phyloP scores from a whole-genome alignment of 192 early-diverging fungal species.

The Entomortierella lignicola region DNA sequence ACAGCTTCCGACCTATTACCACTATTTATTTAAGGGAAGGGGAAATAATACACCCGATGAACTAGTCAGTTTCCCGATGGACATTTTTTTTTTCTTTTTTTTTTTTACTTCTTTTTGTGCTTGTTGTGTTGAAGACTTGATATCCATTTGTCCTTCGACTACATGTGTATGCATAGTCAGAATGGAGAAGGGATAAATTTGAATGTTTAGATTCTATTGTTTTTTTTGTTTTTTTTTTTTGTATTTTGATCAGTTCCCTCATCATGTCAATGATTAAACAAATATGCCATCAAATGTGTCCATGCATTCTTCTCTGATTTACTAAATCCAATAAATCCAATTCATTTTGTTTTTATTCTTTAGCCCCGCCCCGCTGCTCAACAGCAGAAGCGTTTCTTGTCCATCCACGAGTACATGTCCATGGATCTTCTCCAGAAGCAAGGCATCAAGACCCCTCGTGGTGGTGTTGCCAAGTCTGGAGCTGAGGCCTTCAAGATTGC shows the following conservation, averaged over 20 bases:
- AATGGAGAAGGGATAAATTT: too few relatives aligned
- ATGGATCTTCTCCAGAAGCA: constrained; percentile 93
- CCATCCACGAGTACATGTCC: constrained; percentile 98
- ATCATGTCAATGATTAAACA: too few relatives aligned
- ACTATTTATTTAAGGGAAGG: not conserved
- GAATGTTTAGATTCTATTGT: not conserved
- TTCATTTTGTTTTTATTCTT: not conserved
- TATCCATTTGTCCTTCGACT: too few relatives aligned
- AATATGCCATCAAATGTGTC: too few relatives aligned
- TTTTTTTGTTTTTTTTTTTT: not conserved
- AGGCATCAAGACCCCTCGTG: constrained; percentile 93
- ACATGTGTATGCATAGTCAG: too few relatives aligned
- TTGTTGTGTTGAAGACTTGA: too few relatives aligned
- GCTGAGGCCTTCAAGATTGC: constrained; percentile 91
- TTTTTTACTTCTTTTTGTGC: not conserved
- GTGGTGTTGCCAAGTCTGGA: constrained; percentile 86
- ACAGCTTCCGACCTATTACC: too few relatives aligned
- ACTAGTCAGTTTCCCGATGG: not conserved
- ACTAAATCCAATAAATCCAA: not conserved
- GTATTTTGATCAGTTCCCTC: too few relatives aligned
- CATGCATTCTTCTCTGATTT: not conserved
- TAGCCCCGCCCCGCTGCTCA: constrained; percentile 48
- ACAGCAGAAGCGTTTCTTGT: constrained; percentile 87
- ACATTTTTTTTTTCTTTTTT: not conserved
- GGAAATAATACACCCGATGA: constrained; percentile 1